Evolutionary conservation across 306 rosid genomes (phyloP), one percentile per base, ranked within the genome.

Genomic region (Herpetospermum pedunculosum): DNA sequence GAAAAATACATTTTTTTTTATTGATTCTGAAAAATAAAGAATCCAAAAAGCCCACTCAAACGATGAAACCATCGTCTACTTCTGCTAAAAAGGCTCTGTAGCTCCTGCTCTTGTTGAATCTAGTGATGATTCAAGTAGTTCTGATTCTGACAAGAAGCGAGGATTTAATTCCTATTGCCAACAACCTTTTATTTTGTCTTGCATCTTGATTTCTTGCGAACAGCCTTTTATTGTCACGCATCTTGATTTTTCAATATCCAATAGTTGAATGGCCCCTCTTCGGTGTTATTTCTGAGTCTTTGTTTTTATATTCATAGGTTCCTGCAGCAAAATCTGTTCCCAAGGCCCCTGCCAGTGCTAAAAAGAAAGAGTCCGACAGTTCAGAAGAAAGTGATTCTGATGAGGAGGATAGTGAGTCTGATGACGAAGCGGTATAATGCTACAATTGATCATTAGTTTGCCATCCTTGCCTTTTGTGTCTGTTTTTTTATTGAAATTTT

Each of bases 101-200:
- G 75, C 78, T 9, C 44, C 63, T 28, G 26, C 55, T 3, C 46
- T 46, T 28, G 58, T 46, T 46, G 74, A 9, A 44, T 70, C 74
- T 6, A 70, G 74, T 70, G 84, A 72, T 9, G 83, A 80, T 32
- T 60, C 76, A 69, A 79, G 77, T 18, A 79, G 78, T 70, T 81
- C 83, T 58, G 91, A 82, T 64, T 83, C 88, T 32, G 90, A 86
- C 64, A 82, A 26, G 87, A 85, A 16, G 74, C 0, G 89, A 78
- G 30, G 62, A 43, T 34, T 64, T 16, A 26, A 53, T 23, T 63
- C 2, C 29, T 18, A 2, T 4, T 7, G 2, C 23, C 25, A 2
- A 3, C 14, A 26, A 10, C 29, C 5, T n/a, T 32, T 26, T 74
- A 38, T 34, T n/a, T 30, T 34, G 69, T 64, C 18, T n/a, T n/a